A percentile compares a stretch with the other conserved stretches of the same genome.
phyloP scores from a whole-genome alignment of 192 early-diverging fungal genomes.

The Rhizophagus clarus region DNA sequence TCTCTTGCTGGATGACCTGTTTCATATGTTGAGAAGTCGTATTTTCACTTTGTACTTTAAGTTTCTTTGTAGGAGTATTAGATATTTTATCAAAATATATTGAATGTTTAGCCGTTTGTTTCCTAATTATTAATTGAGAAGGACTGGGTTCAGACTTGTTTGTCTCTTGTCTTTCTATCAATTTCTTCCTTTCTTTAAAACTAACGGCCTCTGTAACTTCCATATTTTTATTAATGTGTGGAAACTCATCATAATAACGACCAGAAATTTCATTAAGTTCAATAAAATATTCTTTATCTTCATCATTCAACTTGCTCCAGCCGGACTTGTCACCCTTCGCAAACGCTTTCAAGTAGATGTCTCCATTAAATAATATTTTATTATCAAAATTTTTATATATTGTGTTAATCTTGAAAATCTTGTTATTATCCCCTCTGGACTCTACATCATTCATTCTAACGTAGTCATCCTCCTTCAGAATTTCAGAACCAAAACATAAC shows the following conservation, averaged over 20 bases:
- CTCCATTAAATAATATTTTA: slow-evolving; percentile 11
- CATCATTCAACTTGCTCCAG: neutral
- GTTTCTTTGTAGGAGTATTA: neutral
- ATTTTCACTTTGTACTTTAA: neutral
- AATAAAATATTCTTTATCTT: slow-evolving; percentile 1
- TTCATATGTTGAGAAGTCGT: neutral
- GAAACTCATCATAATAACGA: neutral
- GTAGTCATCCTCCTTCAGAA: slow-evolving; percentile 5
- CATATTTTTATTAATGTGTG: neutral
- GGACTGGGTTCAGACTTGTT: neutral
- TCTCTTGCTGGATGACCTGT: neutral
- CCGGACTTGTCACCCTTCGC: neutral
- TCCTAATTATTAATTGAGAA: neutral
- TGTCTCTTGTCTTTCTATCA: neutral
- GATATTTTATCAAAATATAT: neutral
- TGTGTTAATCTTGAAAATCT: slow-evolving; percentile 7
- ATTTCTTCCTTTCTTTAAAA: neutral
- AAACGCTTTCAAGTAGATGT: neutral
- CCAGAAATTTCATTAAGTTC: slow-evolving; percentile 5
- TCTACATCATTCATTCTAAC: neutral
- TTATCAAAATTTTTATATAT: slow-evolving; percentile 7
- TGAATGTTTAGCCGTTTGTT: slow-evolving; percentile 6
- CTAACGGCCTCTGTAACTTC: neutral
- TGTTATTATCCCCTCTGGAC: neutral
- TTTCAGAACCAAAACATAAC: neutral